Conservation (phyloP, 352 stramenopile species). For the Phytophthora megakarya region DNA sequence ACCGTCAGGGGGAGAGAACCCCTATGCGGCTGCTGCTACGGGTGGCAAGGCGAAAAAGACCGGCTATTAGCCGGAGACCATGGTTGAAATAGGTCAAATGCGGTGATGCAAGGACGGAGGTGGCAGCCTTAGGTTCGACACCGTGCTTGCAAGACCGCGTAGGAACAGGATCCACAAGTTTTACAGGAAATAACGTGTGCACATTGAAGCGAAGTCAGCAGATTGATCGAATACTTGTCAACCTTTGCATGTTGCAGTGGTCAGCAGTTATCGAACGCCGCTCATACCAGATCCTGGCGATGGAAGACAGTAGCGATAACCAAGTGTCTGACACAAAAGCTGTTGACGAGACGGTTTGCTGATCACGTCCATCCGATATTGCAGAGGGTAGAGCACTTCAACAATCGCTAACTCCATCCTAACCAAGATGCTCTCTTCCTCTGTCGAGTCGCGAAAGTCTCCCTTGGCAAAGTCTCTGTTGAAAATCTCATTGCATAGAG, state of each 20-base stretch:
- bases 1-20: slow-evolving; percentile 34
- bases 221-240: slow-evolving; percentile 3
- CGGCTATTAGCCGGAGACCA: slow-evolving; percentile 16
- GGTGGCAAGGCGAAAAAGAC: slow-evolving; percentile 32
- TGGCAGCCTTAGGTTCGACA: background rate
- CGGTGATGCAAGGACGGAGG: slow-evolving; percentile 8
- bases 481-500: slow-evolving; percentile 2
- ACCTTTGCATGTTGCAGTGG: background rate
- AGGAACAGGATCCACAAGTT: slow-evolving; percentile 27
- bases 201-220: background rate
- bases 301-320: slow-evolving; percentile 1
- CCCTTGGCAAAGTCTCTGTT: background rate
- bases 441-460: slow-evolving; percentile 5
- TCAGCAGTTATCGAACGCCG: background rate
- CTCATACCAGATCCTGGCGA: slow-evolving; percentile 23
- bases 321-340: background rate
- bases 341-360: slow-evolving; percentile 18
- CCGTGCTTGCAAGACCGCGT: slow-evolving; percentile 2
- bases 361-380: slow-evolving; percentile 16
- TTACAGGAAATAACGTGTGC: slow-evolving; percentile 36
- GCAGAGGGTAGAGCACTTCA: slow-evolving; percentile 30
- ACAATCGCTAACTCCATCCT: slow-evolving; percentile 7
- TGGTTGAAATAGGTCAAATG: slow-evolving; percentile 36
- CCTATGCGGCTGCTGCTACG: slow-evolving; percentile 35
- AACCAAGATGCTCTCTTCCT: slow-evolving; percentile 9